Base-by-base conservation (phyloP, 768 basidiomycete genomes). In the Phallus indusiatus region DNA sequence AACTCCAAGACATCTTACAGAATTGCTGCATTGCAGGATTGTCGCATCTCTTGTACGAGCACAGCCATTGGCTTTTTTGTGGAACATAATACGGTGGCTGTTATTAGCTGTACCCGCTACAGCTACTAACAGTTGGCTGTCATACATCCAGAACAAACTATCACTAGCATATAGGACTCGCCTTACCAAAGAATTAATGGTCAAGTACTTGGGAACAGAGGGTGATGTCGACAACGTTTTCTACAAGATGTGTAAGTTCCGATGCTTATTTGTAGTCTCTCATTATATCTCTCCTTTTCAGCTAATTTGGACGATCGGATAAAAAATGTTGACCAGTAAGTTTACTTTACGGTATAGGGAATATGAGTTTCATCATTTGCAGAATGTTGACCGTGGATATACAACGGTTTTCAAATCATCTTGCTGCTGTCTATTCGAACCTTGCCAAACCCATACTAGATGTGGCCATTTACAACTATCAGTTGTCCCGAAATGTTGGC, bases 311-410 rank as follows among this genome's bases (percentile, higher is more conserved):
- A 97, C 67, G 95, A 97, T 68, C 78, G 95, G 53, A 93, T 97
- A 53, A 93, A 93, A 76, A 96, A 97, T 65, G 88, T 91, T 16
- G 94, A 97, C 69, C 93, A 96, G 88, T 89, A 57, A 64, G 80
- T 67, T 52, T 33, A 22, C 12, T 2, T 14, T 12, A 10, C 3
- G 42, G 12, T 4, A 12, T 42, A 42, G 4, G 21, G 54, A 17
- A 34, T 21, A 46, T 47, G 47, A 47, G 7, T 5, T 56, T 9
- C 18, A 34, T 46, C n/a, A 14, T 36, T 28, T 7, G 1, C 66
- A 93, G 88, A 75, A 93, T 94, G 87, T 90, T 96, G 55, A 95
- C 93, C 1, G 86, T 94, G 60, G 95, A 98, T 70, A 93, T 97
- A 52, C 90, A 94, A 69, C 87, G 86, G 55, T 98, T 96, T 73